A percentile compares a stretch with the other conserved stretches of the same genome.
phyloP scores from a whole-genome alignment of 139 green algal species.

The Ettlia oleoabundans region DNA sequence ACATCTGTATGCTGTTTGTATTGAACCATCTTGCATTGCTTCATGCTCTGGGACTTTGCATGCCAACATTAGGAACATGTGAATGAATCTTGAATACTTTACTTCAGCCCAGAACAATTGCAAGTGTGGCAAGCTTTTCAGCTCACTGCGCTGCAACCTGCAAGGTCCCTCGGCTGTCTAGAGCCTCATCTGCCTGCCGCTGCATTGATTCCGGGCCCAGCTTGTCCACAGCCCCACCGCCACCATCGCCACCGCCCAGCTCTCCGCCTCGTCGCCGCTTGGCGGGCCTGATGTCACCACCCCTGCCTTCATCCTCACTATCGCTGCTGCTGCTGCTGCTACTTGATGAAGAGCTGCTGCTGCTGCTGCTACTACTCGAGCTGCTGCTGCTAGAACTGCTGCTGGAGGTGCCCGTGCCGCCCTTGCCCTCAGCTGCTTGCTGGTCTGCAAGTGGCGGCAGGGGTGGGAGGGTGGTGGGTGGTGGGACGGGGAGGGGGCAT shows the following conservation, averaged over 20 bases:
- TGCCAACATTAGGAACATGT: too few relatives aligned
- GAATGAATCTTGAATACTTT: too few relatives aligned
- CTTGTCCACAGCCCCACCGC: background rate
- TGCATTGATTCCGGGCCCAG: background rate
- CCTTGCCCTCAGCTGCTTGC: conserved; percentile 10
- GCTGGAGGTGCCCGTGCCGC: conserved; percentile 33
- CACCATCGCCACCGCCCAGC: background rate
- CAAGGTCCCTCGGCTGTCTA: too few relatives aligned
- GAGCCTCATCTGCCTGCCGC: background rate
- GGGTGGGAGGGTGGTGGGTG: too few relatives aligned
- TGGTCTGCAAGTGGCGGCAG: too few relatives aligned
- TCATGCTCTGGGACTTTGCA: too few relatives aligned
- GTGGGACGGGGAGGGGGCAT: too few relatives aligned
- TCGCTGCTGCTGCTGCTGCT: conserved; percentile 13
- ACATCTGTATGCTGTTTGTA: too few relatives aligned
- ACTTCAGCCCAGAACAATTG: too few relatives aligned
- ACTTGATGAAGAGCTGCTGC: conserved; percentile 27
- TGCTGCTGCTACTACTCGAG: conserved; percentile 30
- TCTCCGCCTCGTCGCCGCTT: conserved; percentile 22
- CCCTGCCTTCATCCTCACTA: background rate
- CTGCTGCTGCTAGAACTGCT: conserved; percentile 45
- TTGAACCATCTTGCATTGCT: too few relatives aligned
- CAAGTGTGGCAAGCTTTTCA: too few relatives aligned
- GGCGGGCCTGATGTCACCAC: background rate
- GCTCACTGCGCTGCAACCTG: background rate